Evolutionary conservation across 768 basidiomycete genomes (phyloP).

Genomic region (Mrakia gelida): DNA sequence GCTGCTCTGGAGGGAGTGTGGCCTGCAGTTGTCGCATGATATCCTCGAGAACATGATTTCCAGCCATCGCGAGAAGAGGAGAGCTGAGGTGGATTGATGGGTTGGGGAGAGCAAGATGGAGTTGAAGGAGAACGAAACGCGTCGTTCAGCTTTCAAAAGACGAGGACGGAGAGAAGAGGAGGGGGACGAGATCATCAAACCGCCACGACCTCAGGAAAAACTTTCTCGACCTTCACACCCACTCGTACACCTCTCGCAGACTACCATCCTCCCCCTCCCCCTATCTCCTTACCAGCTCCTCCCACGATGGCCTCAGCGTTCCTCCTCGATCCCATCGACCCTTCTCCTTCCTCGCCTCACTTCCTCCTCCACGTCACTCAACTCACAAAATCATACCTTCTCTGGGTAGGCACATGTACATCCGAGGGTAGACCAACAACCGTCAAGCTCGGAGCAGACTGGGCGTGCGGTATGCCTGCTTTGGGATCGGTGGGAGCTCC

Average conservation of each 20-base stretch:
- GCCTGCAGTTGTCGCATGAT: background rate
- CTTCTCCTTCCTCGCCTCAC: slow-evolving; percentile 4
- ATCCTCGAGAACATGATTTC: background rate
- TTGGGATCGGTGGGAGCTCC: background rate
- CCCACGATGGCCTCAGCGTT: background rate
- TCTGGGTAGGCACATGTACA: slow-evolving; percentile 19
- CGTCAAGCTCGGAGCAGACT: slow-evolving; percentile 3
- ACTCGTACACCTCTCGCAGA: background rate
- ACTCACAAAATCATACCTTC: slow-evolving; percentile 1
- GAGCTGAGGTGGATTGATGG: no score
- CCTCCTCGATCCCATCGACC: slow-evolving; percentile 1
- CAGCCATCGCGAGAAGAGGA: no score
- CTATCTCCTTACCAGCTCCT: background rate
- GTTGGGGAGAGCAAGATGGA: no score
- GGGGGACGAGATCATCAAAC: background rate
- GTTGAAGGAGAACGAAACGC: no score
- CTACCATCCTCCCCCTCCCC: no score
- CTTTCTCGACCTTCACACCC: background rate
- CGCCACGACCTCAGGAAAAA: background rate
- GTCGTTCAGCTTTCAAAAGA: no score
- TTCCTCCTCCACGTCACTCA: slow-evolving; percentile 24
- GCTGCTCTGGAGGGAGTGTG: background rate
- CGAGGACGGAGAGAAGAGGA: no score
- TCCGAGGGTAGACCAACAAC: background rate
- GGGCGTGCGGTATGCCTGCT: slow-evolving; percentile 21